A percentile compares a stretch with the other conserved stretches of the same genome.
phyloP scores from a whole-genome alignment of 2,329 filamentous ascomycete genomes.

The Clarireedia paspali region DNA sequence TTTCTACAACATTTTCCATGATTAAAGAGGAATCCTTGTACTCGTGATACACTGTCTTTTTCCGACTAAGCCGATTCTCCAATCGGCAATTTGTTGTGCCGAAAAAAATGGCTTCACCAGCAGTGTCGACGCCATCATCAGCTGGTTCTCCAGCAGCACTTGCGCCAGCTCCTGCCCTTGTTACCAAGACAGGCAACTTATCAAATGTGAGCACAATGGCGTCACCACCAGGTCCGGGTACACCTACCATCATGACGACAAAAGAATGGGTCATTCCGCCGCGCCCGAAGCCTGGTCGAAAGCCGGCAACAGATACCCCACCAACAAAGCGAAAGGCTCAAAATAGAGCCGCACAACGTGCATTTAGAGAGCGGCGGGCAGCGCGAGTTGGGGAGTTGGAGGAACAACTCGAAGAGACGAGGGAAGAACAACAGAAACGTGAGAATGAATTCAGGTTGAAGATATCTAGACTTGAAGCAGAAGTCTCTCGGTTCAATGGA shows the following conservation, averaged over 20 bases:
- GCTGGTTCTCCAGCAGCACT: conserved; percentile 31
- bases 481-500: conserved; percentile 54
- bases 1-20: no score
- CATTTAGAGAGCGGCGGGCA: conserved; percentile 80
- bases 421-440: conserved; percentile 47
- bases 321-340: conserved; percentile 91
- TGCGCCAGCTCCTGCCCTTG: conserved; percentile 29
- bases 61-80: conserved; percentile 5
- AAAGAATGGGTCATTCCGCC: conserved; percentile 84
- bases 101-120: conserved; percentile 31
- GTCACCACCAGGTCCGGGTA: conserved; percentile 29
- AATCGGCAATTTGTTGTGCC: conserved; percentile 9
- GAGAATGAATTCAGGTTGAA: conserved; percentile 49
- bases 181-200: conserved; percentile 26
- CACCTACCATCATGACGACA: conserved; percentile 54
- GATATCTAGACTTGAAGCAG: conserved; percentile 51
- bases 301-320: conserved; percentile 87
- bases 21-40: no score
- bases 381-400: conserved; percentile 74
- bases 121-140: conserved; percentile 33
- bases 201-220: conserved; percentile 18
- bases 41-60: background rate
- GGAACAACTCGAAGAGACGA: conserved; percentile 56
- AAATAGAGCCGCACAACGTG: conserved; percentile 84
- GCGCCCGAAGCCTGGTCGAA: conserved; percentile 81